These are phyloP conservation scores for Cutaneotrichosporon sp. DNA, from an alignment of 1,284 basidiomycete species.

Conservation along the genomic window DNA sequence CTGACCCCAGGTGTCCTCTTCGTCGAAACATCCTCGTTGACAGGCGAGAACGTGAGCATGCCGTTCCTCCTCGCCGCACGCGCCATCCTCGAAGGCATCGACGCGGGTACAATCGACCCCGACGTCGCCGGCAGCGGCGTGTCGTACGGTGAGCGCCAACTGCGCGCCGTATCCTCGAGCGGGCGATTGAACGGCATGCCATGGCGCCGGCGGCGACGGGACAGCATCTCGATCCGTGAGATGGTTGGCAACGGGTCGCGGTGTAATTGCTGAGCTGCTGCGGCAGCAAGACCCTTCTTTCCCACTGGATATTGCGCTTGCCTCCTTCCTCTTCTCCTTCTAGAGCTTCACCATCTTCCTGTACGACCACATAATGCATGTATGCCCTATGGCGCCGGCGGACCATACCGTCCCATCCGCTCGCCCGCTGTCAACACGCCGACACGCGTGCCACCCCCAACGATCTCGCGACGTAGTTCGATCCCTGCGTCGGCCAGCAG, in stretches of 20 bases:
- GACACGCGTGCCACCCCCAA: neutral
- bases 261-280: slow-evolving; percentile 17
- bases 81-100: slow-evolving; percentile 88
- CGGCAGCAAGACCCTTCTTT: neutral
- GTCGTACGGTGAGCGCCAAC: slow-evolving; percentile 89
- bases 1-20: slow-evolving; percentile 73
- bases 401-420: slow-evolving; percentile 21
- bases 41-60: slow-evolving; percentile 88
- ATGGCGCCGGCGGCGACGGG: slow-evolving; percentile 15
- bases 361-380: slow-evolving; percentile 4
- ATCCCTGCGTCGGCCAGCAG: slow-evolving; percentile 10
- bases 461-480: slow-evolving; percentile 21
- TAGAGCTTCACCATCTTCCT: neutral
- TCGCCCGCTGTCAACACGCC: slow-evolving; percentile 21
- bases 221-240: slow-evolving; percentile 26
- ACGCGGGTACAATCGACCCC: slow-evolving; percentile 85
- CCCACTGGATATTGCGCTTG: neutral
- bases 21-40: slow-evolving; percentile 86
- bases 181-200: slow-evolving; percentile 14
- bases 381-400: slow-evolving; percentile 4
- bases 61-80: slow-evolving; percentile 89
- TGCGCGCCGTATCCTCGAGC: slow-evolving; percentile 66
- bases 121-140: slow-evolving; percentile 91
- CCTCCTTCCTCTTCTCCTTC: neutral
- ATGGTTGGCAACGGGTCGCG: slow-evolving; percentile 19